Evolutionary conservation across 208 protist species (phyloP), one percentile per base, ranked within the genome.

Genomic region (Leishmania lainsoni): DNA sequence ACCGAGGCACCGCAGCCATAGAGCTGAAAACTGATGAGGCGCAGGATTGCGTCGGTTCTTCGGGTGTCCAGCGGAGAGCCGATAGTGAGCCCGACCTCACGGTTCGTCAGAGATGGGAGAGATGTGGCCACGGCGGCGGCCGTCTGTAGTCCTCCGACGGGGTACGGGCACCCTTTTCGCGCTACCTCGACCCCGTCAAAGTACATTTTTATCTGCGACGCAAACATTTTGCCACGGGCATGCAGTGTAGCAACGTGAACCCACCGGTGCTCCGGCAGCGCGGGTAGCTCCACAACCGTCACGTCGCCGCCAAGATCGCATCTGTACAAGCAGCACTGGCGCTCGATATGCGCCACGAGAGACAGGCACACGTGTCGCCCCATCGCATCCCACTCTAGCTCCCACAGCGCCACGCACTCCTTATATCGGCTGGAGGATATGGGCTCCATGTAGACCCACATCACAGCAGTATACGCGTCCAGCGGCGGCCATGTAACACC

Each of bases 401-500:
- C 80, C 89, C 89, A 93, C 49, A 93, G 58, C 56, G 82, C 75
- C 72, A 81, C 72, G 35, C 80, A 68, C 32, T 79, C 73, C 51
- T 85, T 83, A 35, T 80, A 73, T 52, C 74, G 61, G 63, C 74
- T 75, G 3, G 70, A 75, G 14, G 81, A 71, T 3, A 84, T 10
- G n/a, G 80, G 82, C 68, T 81, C 52, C 80, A 90, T 87, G 32
- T 81, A 80, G 2, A 92, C 85, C 91, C 91, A 94, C 52, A 84
- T 82, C 10, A 77, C 71, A 29, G 84, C 78, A 59, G 84, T 82
- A 76, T 90, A 93, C 10, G 88, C 91, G 58, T 93, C 91, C 22
- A 81, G 58, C 68, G 90, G 89, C 59, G 91, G 91, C 89, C 89
- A 95, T 56, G 74, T 61, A 66, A 90, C 87, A 5, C 86, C 74